phyloP scores from a whole-genome alignment of 2,329 filamentous ascomycete genomes.

The Fusarium praegraminearum region DNA sequence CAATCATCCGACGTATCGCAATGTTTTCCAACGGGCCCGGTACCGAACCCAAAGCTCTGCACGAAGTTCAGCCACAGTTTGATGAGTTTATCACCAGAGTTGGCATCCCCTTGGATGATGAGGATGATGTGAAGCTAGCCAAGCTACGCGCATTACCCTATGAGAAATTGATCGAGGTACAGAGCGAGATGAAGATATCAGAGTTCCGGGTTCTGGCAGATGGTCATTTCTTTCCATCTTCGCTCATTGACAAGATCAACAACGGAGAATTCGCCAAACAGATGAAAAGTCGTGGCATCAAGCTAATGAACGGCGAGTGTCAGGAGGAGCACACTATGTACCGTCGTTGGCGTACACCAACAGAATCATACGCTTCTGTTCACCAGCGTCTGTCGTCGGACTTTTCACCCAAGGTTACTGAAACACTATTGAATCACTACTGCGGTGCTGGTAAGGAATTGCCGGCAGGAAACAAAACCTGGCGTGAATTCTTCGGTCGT shows the following conservation, averaged over 20 bases:
- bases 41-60: neutral
- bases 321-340: neutral
- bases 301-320: neutral
- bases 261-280: neutral
- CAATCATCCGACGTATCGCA: neutral
- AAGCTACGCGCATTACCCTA: neutral
- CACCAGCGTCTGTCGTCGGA: neutral
- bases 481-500: conserved; percentile 1
- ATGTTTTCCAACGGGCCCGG: neutral
- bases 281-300: neutral
- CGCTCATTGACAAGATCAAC: neutral
- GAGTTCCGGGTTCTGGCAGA: neutral
- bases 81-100: neutral
- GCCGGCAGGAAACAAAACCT: neutral
- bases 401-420: neutral
- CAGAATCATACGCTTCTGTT: neutral
- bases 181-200: neutral
- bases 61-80: neutral
- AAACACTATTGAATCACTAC: neutral
- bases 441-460: neutral
- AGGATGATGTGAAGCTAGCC: neutral
- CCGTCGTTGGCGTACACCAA: neutral
- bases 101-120: fast-evolving
- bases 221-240: neutral
- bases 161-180: neutral